Percentiles rank a stretch among this genome's conserved stretches.
These are phyloP conservation scores for Cicer pinnatifidum DNA, from an alignment of 306 rosid species.

Conservation along the genomic window DNA sequence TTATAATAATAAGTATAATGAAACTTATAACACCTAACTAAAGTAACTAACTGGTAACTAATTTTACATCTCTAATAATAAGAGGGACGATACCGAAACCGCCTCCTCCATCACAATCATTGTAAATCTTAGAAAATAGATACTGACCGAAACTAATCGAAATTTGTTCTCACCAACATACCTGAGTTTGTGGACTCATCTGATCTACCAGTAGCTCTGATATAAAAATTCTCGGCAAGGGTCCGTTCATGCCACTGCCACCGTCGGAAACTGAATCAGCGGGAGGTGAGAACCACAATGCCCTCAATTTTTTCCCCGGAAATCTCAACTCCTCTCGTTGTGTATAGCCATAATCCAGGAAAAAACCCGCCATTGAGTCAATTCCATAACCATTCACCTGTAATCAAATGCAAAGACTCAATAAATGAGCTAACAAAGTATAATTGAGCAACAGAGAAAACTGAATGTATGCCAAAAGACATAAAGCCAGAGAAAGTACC, in stretches of 20 bases:
- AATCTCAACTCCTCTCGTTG: slow-evolving; percentile 72
- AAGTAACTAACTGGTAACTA: too few relatives aligned
- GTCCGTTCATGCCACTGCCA: slow-evolving; percentile 71
- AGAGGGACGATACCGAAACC: neutral
- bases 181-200: slow-evolving; percentile 83
- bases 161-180: slow-evolving; percentile 35
- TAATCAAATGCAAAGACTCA: slow-evolving; percentile 26
- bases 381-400: slow-evolving; percentile 92
- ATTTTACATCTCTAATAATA: too few relatives aligned
- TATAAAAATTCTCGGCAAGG: slow-evolving; percentile 86
- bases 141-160: slow-evolving; percentile 28
- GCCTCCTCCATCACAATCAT: slow-evolving; percentile 5
- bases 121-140: slow-evolving; percentile 8
- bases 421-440: neutral
- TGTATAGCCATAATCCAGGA: slow-evolving; percentile 83
- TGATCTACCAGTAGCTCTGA: slow-evolving; percentile 94
- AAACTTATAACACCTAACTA: too few relatives aligned
- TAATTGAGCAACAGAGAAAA: slow-evolving; percentile 18
- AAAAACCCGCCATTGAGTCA: slow-evolving; percentile 75
- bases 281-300: slow-evolving; percentile 96
- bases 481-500: slow-evolving; percentile 55
- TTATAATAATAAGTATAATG: too few relatives aligned
- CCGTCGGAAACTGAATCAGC: slow-evolving; percentile 38
- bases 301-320: slow-evolving; percentile 84
- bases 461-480: neutral